These are phyloP conservation scores for Myochromella boudieri DNA, from an alignment of 768 basidiomycete genomes.

Conservation along the genomic window DNA sequence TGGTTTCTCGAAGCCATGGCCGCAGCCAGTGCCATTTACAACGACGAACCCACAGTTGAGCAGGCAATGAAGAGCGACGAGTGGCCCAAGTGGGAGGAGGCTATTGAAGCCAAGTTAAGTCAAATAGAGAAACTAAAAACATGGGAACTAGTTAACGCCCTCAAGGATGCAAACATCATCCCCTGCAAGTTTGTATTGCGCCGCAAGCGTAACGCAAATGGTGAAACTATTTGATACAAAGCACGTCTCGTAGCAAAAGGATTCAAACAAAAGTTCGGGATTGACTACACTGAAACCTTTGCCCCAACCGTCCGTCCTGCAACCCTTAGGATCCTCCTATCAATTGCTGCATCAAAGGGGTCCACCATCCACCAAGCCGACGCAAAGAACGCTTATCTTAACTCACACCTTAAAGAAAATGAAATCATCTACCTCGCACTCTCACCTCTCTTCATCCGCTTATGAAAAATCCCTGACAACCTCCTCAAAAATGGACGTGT, in stretches of 20 bases:
- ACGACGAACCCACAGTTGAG: conserved; percentile 3
- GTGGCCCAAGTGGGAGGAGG: conserved; percentile 23
- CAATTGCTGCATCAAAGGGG: conserved; percentile 25
- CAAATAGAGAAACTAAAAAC: conserved; percentile 20
- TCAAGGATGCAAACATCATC: conserved; percentile 17
- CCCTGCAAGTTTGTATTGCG: conserved; percentile 31
- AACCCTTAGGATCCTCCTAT: conserved; percentile 19
- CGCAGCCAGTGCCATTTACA: too few species aligned
- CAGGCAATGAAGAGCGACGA: conserved; percentile 16
- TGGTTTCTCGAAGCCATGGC: too few species aligned
- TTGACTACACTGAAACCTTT: conserved; percentile 13
- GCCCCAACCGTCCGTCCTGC: conserved; percentile 10
- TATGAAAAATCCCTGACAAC: too few species aligned
- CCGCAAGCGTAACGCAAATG: conserved; percentile 28
- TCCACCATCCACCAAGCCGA: not conserved
- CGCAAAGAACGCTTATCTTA: not conserved
- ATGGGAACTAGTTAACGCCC: conserved; percentile 29
- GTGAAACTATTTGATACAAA: conserved; percentile 28
- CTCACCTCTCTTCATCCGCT: too few species aligned
- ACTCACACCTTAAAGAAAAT: not conserved
- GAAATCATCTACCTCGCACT: conserved; percentile 22
- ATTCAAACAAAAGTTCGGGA: conserved; percentile 13
- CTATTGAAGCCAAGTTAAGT: conserved; percentile 28
- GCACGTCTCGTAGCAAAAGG: conserved; percentile 10
- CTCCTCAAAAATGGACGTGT: too few species aligned